These are phyloP conservation scores for Hyaloscypha hepaticicola DNA, from an alignment of 495 filamentous ascomycete species.

Conservation along the genomic window DNA sequence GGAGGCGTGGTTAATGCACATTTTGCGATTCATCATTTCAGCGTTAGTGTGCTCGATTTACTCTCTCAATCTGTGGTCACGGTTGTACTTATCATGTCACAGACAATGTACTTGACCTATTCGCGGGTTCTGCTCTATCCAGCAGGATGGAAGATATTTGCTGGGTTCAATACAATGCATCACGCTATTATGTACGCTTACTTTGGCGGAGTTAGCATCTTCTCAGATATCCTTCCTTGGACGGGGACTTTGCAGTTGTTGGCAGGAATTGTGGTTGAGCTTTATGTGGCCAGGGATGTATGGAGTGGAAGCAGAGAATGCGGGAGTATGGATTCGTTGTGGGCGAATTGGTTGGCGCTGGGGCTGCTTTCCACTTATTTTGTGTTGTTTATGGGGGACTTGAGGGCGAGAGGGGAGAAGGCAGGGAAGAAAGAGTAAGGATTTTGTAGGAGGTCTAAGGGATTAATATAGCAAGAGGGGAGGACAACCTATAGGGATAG, in stretches of 20 bases:
- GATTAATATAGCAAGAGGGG: background rate
- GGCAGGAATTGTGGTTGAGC: constrained; percentile 10
- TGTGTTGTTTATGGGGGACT: constrained; percentile 3
- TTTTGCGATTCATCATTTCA: constrained; percentile 20
- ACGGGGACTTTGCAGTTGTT: constrained; percentile 11
- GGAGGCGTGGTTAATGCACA: constrained; percentile 12
- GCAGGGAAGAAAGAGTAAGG: background rate
- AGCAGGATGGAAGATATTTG: constrained; percentile 12
- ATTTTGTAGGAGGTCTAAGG: background rate
- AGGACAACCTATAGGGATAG: background rate
- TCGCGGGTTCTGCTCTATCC: background rate
- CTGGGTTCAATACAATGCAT: constrained; percentile 10
- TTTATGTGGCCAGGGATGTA: constrained; percentile 1
- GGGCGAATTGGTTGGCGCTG: background rate
- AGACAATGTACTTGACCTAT: constrained; percentile 2
- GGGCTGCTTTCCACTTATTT: background rate
- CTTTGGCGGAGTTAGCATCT: constrained; percentile 7
- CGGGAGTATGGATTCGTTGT: constrained; percentile 1
- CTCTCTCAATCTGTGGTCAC: background rate
- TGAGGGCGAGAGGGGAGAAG: constrained; percentile 1
- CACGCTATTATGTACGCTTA: constrained; percentile 18
- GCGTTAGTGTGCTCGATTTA: background rate
- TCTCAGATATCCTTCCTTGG: constrained; percentile 8
- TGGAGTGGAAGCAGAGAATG: background rate
- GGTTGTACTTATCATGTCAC: background rate